Base-by-base conservation (phyloP, 202 grass and related monocot genomes). In the Alloteropsis angusta region DNA sequence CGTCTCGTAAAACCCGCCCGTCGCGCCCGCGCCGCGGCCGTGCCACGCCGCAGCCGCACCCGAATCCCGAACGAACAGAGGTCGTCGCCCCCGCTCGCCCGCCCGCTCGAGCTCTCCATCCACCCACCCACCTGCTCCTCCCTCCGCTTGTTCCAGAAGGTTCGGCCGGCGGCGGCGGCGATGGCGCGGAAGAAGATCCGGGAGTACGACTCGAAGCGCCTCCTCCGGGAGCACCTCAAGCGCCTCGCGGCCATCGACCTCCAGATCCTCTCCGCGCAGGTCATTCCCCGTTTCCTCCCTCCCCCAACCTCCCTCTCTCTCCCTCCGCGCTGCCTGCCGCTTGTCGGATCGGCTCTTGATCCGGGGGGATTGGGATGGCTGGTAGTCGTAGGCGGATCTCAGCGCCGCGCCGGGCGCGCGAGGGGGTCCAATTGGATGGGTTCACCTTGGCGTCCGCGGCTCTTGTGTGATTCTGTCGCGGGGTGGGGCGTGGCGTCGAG, bases 171-270 rank as follows among this genome's bases (percentile, higher is more conserved):
- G 18, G 6, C 16, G 45, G 41, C 50, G 46, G 39, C 46, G 58
- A 97, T 97, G 95, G 91, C 95, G 26, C 78, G 91, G 22, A 97
- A 97, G 91, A 97, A 97, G 91, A 94, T 97, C 80, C 70, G 89
- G 50, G 95, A 97, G 89, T 97, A 92, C 89, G 91, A 97, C 73
- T 97, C 95, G 16, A 94, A 97, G 85, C 89, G 91, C 59, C 76
- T 97, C 58, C 95, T 97, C 65, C 70, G 84, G 81, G 89, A 97
- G 85, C 87, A 97, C 78, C 89, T 97, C 80, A 92, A 89, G 85
- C 91, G 89, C 83, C 87, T 97, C 87, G 91, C 89, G 37, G 78
- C 39, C 42, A 92, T 94, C 89, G 89, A 97, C 83, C 94, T 97
- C 65, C 87, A 90, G 62, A 87, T 94, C 89, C 87, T 84, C 87